Percentiles rank a stretch among this genome's conserved stretches.
Conservation (phyloP, 2,329 filamentous ascomycete genomes). For the Fusarium redolens region DNA sequence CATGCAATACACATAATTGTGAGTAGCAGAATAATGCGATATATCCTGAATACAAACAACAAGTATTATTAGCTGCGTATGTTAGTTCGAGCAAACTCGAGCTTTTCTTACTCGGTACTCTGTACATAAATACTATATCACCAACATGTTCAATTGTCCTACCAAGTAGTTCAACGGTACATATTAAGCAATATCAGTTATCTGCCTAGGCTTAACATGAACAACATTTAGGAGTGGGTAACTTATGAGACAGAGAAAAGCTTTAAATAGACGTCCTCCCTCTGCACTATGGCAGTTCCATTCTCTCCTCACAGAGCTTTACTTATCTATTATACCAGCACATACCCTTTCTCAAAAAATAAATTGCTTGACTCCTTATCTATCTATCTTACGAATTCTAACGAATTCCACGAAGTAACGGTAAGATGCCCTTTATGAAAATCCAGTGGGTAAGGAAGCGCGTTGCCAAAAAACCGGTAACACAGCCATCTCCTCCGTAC, state of each 20-base stretch:
- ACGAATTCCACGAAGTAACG: fast-evolving
- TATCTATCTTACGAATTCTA: fast-evolving
- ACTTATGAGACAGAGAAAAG: no score
- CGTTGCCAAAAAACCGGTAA: neutral
- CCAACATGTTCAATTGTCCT: neutral
- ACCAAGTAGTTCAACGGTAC: neutral
- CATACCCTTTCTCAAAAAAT: neutral
- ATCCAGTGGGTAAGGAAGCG: neutral
- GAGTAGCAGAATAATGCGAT: fast-evolving
- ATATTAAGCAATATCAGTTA: neutral
- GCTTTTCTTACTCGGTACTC: fast-evolving
- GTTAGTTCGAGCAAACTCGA: fast-evolving
- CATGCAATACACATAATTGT: neutral
- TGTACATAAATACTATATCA: fast-evolving
- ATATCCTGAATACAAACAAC: fast-evolving
- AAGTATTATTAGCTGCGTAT: fast-evolving
- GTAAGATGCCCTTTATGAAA: fast-evolving
- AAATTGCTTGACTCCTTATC: fast-evolving
- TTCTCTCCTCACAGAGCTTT: neutral
- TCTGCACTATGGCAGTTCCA: neutral
- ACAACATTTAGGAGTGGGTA: neutral
- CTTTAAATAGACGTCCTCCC: neutral
- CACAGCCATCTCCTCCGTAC: no score
- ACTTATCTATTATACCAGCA: neutral
- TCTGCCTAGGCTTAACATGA: neutral